Percentiles rank a stretch among this genome's conserved stretches.
Evolutionary conservation across 768 basidiomycete species (phyloP).

Genomic region (Calocybe gangraenosa): DNA sequence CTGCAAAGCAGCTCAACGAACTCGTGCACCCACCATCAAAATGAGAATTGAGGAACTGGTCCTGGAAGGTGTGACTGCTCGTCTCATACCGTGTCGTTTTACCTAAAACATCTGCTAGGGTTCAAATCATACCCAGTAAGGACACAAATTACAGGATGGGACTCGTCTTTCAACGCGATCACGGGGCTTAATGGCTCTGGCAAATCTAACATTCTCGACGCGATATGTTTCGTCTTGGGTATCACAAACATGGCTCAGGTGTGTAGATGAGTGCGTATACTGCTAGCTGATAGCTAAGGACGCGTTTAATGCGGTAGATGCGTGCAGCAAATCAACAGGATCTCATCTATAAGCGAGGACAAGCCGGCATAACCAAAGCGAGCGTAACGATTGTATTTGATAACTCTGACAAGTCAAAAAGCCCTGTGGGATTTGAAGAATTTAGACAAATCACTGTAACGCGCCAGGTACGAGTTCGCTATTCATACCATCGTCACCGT

Average conservation of each 20-base stretch:
- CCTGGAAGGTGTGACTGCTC: slow-evolving; percentile 62
- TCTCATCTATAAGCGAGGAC: slow-evolving; percentile 98
- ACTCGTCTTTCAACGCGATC: slow-evolving; percentile 97
- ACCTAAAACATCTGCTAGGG: slow-evolving; percentile 40
- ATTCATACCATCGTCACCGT: not conserved
- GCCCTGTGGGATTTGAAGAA: slow-evolving; percentile 78
- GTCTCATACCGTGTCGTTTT: not conserved
- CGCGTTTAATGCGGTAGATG: slow-evolving; percentile 50
- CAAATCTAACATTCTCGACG: slow-evolving; percentile 99
- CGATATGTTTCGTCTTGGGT: slow-evolving; percentile 97
- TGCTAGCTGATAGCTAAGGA: too few species aligned
- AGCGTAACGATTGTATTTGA: slow-evolving; percentile 99
- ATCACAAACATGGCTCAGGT: slow-evolving; percentile 97
- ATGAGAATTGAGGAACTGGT: slow-evolving; percentile 97
- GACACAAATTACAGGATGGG: slow-evolving; percentile 96
- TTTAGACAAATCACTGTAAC: slow-evolving; percentile 93
- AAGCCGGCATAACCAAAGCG: slow-evolving; percentile 95
- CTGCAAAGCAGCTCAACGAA: too few species aligned
- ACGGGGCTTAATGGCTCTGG: slow-evolving; percentile 95
- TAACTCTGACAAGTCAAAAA: slow-evolving; percentile 84
- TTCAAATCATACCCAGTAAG: slow-evolving; percentile 98
- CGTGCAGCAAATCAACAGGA: slow-evolving; percentile 95
- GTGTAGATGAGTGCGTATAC: too few species aligned
- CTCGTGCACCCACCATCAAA: slow-evolving; percentile 14
- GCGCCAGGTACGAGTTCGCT: slow-evolving; percentile 64